Conservation (phyloP, 331 rosid genomes). For the Telfairia occidentalis region DNA sequence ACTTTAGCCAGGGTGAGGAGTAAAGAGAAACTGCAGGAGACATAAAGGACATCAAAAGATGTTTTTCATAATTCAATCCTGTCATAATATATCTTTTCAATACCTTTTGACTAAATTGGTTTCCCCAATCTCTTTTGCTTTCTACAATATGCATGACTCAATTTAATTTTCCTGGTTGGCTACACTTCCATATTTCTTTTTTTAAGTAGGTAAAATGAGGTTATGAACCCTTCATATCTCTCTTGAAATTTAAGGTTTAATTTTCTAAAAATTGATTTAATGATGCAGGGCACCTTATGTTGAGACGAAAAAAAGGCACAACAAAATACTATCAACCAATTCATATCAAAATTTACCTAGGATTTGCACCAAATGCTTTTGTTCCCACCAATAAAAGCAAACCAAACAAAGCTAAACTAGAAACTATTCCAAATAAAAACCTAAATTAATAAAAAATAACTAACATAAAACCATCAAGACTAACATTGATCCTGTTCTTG, state of each 20-base stretch:
- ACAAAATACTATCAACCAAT: not conserved
- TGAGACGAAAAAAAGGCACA: not conserved
- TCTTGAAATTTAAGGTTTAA: not conserved
- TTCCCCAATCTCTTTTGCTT: not conserved
- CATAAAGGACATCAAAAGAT: not conserved
- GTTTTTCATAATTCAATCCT: constrained; percentile 1
- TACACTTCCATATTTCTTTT: not conserved
- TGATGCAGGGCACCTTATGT: not conserved
- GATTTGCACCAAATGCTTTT: not conserved
- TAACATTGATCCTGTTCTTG: no score
- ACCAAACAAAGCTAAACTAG: not conserved
- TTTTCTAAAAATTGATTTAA: not conserved
- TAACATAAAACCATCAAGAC: not conserved
- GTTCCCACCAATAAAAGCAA: not conserved
- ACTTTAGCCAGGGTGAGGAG: not conserved
- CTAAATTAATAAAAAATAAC: not conserved
- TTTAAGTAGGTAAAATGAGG: not conserved
- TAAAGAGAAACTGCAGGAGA: not conserved
- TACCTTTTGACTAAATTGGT: not conserved
- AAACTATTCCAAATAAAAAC: not conserved
- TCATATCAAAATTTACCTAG: not conserved
- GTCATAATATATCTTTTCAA: not conserved
- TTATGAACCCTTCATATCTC: not conserved
- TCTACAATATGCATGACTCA: not conserved
- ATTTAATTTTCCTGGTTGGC: not conserved